phyloP scores from a whole-genome alignment of 805 yeast genomes.

The Zygosaccharomyces rouxii region DNA sequence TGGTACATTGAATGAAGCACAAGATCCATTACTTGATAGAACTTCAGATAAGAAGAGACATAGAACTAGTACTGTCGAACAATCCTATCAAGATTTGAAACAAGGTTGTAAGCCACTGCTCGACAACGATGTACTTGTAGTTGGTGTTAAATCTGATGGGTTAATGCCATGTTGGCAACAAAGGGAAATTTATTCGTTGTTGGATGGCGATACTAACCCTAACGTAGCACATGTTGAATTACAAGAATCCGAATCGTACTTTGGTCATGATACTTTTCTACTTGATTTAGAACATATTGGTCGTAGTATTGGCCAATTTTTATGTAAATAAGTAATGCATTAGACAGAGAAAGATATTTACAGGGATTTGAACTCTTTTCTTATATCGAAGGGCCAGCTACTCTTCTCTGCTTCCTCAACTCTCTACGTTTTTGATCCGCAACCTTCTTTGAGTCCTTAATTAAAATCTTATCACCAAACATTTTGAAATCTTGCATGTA shows the following conservation, averaged over 20 bases:
- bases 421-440: slow-evolving; percentile 45
- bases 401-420: slow-evolving; percentile 42
- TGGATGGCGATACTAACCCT: slow-evolving; percentile 41
- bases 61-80: slow-evolving; percentile 48
- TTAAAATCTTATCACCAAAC: slow-evolving; percentile 64
- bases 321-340: slow-evolving; percentile 33
- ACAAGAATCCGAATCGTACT: slow-evolving; percentile 69
- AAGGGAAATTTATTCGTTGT: slow-evolving; percentile 64
- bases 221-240: slow-evolving; percentile 65
- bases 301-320: slow-evolving; percentile 61
- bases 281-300: slow-evolving; percentile 78
- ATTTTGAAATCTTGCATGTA: slow-evolving; percentile 75
- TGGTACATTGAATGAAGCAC: slow-evolving; percentile 17
- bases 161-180: slow-evolving; percentile 96
- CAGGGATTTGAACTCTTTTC: not conserved
- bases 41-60: slow-evolving; percentile 43
- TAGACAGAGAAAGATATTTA: not conserved
- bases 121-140: slow-evolving; percentile 62
- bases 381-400: slow-evolving; percentile 13
- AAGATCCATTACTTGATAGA: slow-evolving; percentile 21
- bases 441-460: slow-evolving; percentile 50
- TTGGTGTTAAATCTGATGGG: slow-evolving; percentile 91
- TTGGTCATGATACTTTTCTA: slow-evolving; percentile 89
- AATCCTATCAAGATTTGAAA: slow-evolving; percentile 55
- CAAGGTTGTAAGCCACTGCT: slow-evolving; percentile 62